phyloP scores from a whole-genome alignment of 2,329 filamentous ascomycete genomes.

The Aschersonia sp. region DNA sequence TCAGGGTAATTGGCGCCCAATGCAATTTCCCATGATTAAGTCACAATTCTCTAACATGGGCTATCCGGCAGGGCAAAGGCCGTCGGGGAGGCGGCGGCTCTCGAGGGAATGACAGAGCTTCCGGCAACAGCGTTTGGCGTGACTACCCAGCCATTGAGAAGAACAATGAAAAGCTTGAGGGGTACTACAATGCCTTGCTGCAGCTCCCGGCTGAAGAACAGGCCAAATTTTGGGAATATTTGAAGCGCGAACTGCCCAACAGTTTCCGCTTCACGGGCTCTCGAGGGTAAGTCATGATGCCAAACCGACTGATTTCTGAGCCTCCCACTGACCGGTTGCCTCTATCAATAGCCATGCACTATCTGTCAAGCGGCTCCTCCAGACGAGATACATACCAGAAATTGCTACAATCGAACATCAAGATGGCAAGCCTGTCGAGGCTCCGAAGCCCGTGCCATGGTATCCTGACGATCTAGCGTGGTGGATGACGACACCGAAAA shows the following conservation, averaged over 20 bases:
- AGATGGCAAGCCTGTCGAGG: conserved; percentile 69
- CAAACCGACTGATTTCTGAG: neutral
- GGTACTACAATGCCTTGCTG: conserved; percentile 69
- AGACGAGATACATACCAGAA: conserved; percentile 79
- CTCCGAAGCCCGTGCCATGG: conserved; percentile 73
- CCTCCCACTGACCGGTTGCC: neutral
- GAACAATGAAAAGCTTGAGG: conserved; percentile 72
- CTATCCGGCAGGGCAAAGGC: conserved; percentile 16
- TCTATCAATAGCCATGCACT: conserved; percentile 58
- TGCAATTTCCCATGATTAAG: neutral
- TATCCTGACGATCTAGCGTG: conserved; percentile 93
- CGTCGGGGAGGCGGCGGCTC: conserved; percentile 20
- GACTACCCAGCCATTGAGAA: conserved; percentile 42
- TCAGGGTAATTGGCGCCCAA: conserved; percentile 12
- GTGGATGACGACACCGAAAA: conserved; percentile 97
- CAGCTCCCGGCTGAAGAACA: conserved; percentile 67
- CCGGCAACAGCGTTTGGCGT: conserved; percentile 13
- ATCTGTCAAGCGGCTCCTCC: conserved; percentile 76
- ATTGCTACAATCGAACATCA: conserved; percentile 72
- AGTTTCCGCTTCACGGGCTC: conserved; percentile 97
- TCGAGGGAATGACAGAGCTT: conserved; percentile 8
- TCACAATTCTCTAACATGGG: neutral
- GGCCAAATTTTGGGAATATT: conserved; percentile 67
- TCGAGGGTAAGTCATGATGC: conserved; percentile 47
- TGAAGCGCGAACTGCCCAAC: conserved; percentile 80